phyloP scores from a whole-genome alignment of 2,329 filamentous ascomycete genomes.

The Lojkania enalia region DNA sequence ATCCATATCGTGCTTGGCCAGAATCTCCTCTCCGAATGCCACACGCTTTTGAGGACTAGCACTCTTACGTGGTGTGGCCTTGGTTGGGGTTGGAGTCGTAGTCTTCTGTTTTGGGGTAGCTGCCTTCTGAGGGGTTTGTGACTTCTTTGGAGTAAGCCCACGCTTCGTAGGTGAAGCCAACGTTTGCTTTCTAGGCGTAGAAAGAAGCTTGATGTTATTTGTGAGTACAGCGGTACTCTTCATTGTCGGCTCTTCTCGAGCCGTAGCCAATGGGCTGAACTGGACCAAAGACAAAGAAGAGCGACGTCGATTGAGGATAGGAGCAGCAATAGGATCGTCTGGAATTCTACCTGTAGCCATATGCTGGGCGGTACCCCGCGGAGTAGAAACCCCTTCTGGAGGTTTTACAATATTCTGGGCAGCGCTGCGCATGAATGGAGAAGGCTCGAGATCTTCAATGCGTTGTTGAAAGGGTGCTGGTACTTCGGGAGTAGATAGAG shows the following conservation, averaged over 20 bases:
- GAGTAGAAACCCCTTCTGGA: constrained; percentile 25
- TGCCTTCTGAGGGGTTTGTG: constrained; percentile 43
- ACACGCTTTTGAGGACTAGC: constrained; percentile 41
- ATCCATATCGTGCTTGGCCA: constrained; percentile 30
- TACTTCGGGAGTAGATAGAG: constrained; percentile 35
- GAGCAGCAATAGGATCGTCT: constrained; percentile 39
- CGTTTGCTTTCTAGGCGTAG: constrained; percentile 53
- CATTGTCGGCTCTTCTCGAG: constrained; percentile 32
- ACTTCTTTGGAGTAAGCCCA: constrained; percentile 41
- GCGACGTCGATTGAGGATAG: constrained; percentile 39
- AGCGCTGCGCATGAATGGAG: constrained; percentile 36
- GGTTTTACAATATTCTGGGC: constrained; percentile 24
- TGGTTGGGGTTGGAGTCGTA: constrained; percentile 46
- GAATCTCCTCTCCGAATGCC: constrained; percentile 33
- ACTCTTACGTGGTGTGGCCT: constrained; percentile 31
- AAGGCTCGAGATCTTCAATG: constrained; percentile 39
- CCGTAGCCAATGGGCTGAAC: constrained; percentile 38
- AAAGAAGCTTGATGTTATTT: constrained; percentile 53
- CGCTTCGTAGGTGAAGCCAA: constrained; percentile 49
- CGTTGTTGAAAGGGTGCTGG: constrained; percentile 23
- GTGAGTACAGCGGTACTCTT: constrained; percentile 41
- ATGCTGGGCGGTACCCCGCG: constrained; percentile 20
- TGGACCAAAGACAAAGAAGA: constrained; percentile 40
- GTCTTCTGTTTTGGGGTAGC: constrained; percentile 47
- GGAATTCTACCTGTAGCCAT: constrained; percentile 25